Evolutionary conservation across 2,329 filamentous ascomycete species (phyloP).

Genomic region (Gnomoniopsis smithogilvyi): DNA sequence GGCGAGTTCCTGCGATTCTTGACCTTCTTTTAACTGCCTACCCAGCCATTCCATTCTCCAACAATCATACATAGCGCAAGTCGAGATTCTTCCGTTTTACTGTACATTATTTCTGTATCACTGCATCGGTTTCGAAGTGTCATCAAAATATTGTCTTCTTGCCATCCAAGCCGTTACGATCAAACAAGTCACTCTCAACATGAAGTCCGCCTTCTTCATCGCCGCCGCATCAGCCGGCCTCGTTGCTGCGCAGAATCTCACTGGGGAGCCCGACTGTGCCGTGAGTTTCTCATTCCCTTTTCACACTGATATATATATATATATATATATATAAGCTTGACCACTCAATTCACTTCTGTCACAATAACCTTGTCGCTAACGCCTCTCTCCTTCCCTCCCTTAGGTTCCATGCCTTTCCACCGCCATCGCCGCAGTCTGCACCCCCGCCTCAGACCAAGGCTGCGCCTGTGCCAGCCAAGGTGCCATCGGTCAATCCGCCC

Average conservation of each 20-base stretch:
- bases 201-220: slow-evolving; percentile 27
- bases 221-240: slow-evolving; percentile 23
- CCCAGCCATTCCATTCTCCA: too few relatives aligned
- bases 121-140: neutral
- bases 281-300: slow-evolving; percentile 27
- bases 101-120: too few relatives aligned
- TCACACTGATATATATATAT: too few relatives aligned
- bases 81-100: too few relatives aligned
- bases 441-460: slow-evolving; percentile 36
- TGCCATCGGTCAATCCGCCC: slow-evolving; percentile 27
- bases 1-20: too few relatives aligned
- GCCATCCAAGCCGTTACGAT: neutral
- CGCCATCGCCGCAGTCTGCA: slow-evolving; percentile 47
- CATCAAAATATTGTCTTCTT: neutral
- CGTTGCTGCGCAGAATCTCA: slow-evolving; percentile 32
- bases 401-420: slow-evolving; percentile 44
- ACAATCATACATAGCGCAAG: too few relatives aligned
- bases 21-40: too few relatives aligned
- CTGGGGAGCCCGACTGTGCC: slow-evolving; percentile 33
- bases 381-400: slow-evolving; percentile 1
- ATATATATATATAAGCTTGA: too few relatives aligned
- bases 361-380: too few relatives aligned
- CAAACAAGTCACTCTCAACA: slow-evolving; percentile 18
- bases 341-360: too few relatives aligned
- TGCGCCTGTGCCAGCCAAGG: slow-evolving; percentile 48